These are phyloP conservation scores for Osmozyma mogii DNA, from an alignment of 805 yeast species.

Conservation along the genomic window DNA sequence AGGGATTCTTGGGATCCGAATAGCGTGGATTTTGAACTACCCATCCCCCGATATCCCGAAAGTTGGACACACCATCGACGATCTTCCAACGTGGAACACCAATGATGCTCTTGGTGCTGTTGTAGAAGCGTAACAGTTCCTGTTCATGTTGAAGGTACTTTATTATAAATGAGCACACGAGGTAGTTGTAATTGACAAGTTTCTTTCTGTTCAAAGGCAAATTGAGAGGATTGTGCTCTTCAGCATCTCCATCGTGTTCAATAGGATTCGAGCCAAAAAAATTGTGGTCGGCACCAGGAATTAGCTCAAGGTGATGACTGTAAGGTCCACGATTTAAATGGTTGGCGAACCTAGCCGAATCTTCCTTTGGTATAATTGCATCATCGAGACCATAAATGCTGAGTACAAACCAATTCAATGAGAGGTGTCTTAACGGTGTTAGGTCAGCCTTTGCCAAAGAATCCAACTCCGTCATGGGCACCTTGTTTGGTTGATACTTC, in stretches of 20 bases:
- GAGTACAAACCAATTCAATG: conserved; percentile 44
- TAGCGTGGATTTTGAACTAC: conserved; percentile 22
- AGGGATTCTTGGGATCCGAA: conserved; percentile 2
- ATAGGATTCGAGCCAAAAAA: conserved; percentile 48
- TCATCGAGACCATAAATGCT: conserved; percentile 71
- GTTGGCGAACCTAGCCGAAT: conserved; percentile 52
- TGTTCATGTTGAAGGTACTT: conserved; percentile 40
- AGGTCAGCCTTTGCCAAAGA: conserved; percentile 45
- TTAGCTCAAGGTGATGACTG: conserved; percentile 43
- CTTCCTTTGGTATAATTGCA: conserved; percentile 54
- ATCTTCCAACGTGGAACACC: conserved; percentile 48
- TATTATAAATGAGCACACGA: conserved; percentile 42
- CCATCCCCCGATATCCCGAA: conserved; percentile 82
- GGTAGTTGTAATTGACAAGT: conserved; percentile 48
- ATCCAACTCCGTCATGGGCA: conserved; percentile 43
- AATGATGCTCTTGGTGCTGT: conserved; percentile 26
- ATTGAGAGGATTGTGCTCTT: conserved; percentile 26
- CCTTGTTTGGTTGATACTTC: conserved; percentile 28
- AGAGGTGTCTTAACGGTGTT: conserved; percentile 30
- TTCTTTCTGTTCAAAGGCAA: conserved; percentile 40
- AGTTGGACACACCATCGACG: conserved; percentile 63
- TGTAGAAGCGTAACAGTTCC: conserved; percentile 48
- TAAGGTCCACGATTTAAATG: conserved; percentile 44
- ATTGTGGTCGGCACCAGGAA: conserved; percentile 75
- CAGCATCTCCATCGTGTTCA: conserved; percentile 24